These are phyloP conservation scores for Dimocarpus longan DNA, from an alignment of 345 rosid genomes.

Conservation along the genomic window DNA sequence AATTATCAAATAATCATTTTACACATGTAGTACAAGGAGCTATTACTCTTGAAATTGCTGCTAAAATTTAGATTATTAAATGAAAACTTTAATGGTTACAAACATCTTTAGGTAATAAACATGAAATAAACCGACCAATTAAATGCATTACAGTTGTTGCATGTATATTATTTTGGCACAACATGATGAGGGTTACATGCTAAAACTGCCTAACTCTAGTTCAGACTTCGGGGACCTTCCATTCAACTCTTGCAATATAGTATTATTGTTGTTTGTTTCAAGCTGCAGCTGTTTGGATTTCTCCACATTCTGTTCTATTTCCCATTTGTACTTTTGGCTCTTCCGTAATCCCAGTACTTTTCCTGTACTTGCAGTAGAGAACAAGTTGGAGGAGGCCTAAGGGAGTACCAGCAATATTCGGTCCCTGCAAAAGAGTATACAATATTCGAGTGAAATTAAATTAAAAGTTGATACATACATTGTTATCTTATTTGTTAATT, in stretches of 20 bases:
- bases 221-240: not conserved
- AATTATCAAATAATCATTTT: no score
- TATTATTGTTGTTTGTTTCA: constrained; percentile 12
- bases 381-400: constrained; percentile 70
- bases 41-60: no score
- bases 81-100: no score
- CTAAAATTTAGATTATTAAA: no score
- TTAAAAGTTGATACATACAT: not conserved
- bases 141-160: no score
- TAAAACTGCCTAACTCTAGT: not conserved
- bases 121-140: no score
- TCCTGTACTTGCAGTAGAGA: constrained; percentile 65
- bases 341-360: constrained; percentile 37
- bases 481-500: no score
- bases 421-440: constrained; percentile 48
- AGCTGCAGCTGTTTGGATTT: constrained; percentile 43
- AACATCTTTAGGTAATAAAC: no score
- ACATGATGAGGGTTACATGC: not conserved
- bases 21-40: no score
- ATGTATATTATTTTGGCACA: no score
- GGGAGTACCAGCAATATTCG: constrained; percentile 71
- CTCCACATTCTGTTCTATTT: constrained; percentile 45
- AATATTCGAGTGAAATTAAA: not conserved
- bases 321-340: constrained; percentile 44
- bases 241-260: constrained; percentile 33